Conservation (phyloP, 2,329 filamentous ascomycete genomes). For the Colletotrichum sp. region DNA sequence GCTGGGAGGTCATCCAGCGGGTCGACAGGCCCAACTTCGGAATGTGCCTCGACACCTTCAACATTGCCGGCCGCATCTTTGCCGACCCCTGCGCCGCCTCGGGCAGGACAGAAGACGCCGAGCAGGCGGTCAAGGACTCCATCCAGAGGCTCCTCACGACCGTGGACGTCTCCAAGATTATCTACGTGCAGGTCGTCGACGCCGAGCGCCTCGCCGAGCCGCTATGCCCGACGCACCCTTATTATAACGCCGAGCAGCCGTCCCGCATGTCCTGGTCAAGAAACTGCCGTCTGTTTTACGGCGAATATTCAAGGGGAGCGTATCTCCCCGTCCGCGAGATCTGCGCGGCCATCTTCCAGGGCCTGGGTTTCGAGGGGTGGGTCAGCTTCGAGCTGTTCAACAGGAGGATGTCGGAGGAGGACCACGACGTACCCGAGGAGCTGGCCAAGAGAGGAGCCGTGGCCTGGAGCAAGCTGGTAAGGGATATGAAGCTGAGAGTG, state of each 20-base stretch:
- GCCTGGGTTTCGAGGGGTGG: slow-evolving; percentile 71
- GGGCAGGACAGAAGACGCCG: slow-evolving; percentile 59
- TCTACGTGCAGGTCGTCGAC: slow-evolving; percentile 80
- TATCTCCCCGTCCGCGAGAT: slow-evolving; percentile 72
- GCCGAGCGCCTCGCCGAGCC: slow-evolving; percentile 67
- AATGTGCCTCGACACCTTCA: slow-evolving; percentile 79
- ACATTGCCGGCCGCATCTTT: slow-evolving; percentile 74
- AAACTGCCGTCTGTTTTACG: slow-evolving; percentile 67
- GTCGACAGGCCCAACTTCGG: slow-evolving; percentile 77
- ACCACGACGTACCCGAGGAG: slow-evolving; percentile 55
- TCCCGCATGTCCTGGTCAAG: slow-evolving; percentile 78
- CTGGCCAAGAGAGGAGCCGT: slow-evolving; percentile 62
- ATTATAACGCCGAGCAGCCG: slow-evolving; percentile 38
- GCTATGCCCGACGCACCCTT: slow-evolving; percentile 51
- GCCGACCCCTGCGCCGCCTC: slow-evolving; percentile 62
- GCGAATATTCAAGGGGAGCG: slow-evolving; percentile 64
- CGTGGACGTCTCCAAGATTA: slow-evolving; percentile 69
- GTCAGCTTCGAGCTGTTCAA: slow-evolving; percentile 76
- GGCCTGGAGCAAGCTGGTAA: slow-evolving; percentile 53
- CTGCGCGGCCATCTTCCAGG: slow-evolving; percentile 64
- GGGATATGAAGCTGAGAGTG: slow-evolving; percentile 37
- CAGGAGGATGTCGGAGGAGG: slow-evolving; percentile 58
- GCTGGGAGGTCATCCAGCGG: slow-evolving; percentile 69
- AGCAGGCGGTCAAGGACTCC: slow-evolving; percentile 58
- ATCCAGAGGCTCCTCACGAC: slow-evolving; percentile 57